phyloP scores from a whole-genome alignment of 2,329 filamentous ascomycete genomes.

The Diaporthe eres region DNA sequence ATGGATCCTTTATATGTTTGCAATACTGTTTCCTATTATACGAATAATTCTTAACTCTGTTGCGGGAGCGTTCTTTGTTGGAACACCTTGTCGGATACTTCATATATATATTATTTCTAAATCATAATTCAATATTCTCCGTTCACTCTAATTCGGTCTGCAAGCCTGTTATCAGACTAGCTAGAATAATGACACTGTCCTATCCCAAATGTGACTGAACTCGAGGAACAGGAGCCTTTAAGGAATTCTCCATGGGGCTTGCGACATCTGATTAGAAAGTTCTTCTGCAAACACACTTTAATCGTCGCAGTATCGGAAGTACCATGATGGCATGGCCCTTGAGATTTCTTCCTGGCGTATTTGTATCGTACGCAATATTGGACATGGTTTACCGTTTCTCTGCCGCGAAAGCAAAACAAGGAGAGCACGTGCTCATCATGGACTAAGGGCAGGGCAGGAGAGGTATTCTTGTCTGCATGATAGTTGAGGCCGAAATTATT shows the following conservation, averaged over 20 bases:
- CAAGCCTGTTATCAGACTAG: neutral
- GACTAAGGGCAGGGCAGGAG: neutral
- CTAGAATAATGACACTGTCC: too few relatives aligned
- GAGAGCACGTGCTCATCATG: neutral
- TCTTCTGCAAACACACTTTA: neutral
- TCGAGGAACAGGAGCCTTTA: too few relatives aligned
- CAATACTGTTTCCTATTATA: neutral
- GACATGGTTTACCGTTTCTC: neutral
- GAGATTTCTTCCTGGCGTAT: neutral
- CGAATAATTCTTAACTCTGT: neutral
- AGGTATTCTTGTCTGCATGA: too few relatives aligned
- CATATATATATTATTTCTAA: neutral
- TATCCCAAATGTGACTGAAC: too few relatives aligned
- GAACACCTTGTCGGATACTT: neutral
- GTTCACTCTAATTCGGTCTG: neutral
- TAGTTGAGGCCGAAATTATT: neutral
- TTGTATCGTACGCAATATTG: too few relatives aligned
- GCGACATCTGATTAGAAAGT: neutral
- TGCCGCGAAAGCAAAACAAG: neutral
- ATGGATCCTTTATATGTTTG: neutral
- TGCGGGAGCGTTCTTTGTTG: neutral
- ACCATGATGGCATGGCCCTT: too few relatives aligned
- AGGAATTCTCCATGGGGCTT: neutral
- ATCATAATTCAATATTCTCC: slow-evolving; percentile 9
- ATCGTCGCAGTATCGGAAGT: neutral